These are phyloP conservation scores for Clohesyomyces aquaticus DNA, from an alignment of 495 filamentous ascomycete species.

Conservation along the genomic window DNA sequence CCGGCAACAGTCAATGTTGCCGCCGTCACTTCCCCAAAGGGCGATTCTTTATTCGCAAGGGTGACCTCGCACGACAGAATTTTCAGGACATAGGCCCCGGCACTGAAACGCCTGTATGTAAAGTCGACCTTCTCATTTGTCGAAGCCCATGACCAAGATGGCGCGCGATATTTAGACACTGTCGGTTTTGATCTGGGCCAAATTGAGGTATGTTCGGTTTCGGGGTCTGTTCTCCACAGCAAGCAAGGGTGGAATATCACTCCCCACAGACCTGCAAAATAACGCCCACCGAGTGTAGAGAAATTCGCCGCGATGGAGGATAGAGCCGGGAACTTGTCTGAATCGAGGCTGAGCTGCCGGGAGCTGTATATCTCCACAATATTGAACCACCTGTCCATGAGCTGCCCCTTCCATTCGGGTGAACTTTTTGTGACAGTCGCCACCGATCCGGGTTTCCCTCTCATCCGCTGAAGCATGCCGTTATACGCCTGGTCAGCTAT, in stretches of 20 bases:
- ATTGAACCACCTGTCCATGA: conserved; percentile 18
- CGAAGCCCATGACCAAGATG: conserved; percentile 27
- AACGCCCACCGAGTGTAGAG: conserved; percentile 25
- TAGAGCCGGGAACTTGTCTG: conserved; percentile 45
- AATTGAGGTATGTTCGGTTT: too few relatives aligned
- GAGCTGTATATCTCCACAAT: conserved; percentile 22
- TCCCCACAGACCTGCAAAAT: conserved; percentile 46
- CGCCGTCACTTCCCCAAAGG: conserved; percentile 21
- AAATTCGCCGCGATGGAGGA: conserved; percentile 41
- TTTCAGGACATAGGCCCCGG: too few relatives aligned
- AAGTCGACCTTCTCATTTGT: conserved; percentile 21
- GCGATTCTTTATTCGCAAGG: background rate
- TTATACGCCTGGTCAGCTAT: background rate
- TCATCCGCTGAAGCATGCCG: background rate
- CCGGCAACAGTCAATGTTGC: too few relatives aligned
- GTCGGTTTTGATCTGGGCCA: too few relatives aligned
- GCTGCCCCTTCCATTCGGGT: too few relatives aligned
- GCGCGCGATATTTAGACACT: conserved; percentile 18
- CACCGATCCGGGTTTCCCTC: background rate
- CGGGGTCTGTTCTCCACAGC: conserved; percentile 24
- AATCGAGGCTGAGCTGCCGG: conserved; percentile 30
- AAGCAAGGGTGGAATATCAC: conserved; percentile 25
- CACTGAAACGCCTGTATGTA: too few relatives aligned
- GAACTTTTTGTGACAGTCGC: too few relatives aligned
- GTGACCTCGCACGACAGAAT: conserved; percentile 11